These are phyloP conservation scores for Diaporthe australafricana DNA, from an alignment of 2,329 filamentous ascomycete species.

Conservation along the genomic window DNA sequence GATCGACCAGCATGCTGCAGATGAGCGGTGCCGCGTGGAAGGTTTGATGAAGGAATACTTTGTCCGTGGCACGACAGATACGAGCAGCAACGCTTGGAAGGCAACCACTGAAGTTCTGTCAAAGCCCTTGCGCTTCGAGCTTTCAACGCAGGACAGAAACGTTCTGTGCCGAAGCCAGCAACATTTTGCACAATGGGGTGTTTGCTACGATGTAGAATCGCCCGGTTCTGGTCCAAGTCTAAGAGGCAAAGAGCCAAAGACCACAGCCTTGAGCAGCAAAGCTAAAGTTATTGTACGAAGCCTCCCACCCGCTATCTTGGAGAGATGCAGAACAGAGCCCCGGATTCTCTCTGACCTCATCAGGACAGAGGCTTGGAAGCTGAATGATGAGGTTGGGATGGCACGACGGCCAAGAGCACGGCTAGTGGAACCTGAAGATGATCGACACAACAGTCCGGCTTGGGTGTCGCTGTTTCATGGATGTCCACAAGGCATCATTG, in stretches of 20 bases:
- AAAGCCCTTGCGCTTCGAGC: constrained; percentile 72
- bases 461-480: constrained; percentile 74
- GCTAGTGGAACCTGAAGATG: neutral
- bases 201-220: constrained; percentile 64
- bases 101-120: constrained; percentile 53
- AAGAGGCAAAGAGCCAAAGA: neutral
- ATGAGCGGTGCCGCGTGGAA: constrained; percentile 88
- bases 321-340: constrained; percentile 81
- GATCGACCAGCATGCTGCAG: constrained; percentile 94
- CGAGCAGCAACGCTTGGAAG: constrained; percentile 27
- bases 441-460: constrained; percentile 35
- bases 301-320: constrained; percentile 78
- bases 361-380: constrained; percentile 78
- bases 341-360: constrained; percentile 79
- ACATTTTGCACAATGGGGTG: constrained; percentile 80
- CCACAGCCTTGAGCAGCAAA: neutral
- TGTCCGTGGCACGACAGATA: constrained; percentile 23
- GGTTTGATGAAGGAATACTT: constrained; percentile 71
- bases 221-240: neutral
- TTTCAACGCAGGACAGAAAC: constrained; percentile 69
- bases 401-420: constrained; percentile 1
- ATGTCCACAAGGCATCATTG: constrained; percentile 81
- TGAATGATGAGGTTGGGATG: constrained; percentile 57
- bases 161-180: constrained; percentile 65
- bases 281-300: constrained; percentile 44